A percentile compares a stretch with the other conserved stretches of the same genome.
Conservation (phyloP, 2,329 filamentous ascomycete species). For the Ophiostoma sp. region DNA sequence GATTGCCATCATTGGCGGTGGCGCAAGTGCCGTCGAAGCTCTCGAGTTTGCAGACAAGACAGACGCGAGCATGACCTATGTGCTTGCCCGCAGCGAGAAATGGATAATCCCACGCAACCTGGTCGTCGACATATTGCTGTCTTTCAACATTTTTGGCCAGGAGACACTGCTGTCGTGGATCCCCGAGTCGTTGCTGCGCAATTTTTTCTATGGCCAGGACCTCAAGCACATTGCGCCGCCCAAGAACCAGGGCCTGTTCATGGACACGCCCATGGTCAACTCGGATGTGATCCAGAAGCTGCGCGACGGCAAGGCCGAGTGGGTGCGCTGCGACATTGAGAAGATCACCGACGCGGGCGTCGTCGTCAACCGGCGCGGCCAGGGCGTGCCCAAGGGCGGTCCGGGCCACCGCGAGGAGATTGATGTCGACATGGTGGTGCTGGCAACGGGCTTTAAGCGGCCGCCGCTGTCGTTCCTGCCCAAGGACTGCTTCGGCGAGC, state of each 20-base stretch:
- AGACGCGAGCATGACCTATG: constrained; percentile 61
- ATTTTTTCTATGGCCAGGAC: constrained; percentile 73
- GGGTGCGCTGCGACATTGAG: constrained; percentile 76
- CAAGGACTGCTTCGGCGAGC: constrained; percentile 62
- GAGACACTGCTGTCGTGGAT: constrained; percentile 73
- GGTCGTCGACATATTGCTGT: constrained; percentile 65
- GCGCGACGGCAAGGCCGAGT: constrained; percentile 64
- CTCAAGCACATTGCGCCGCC: constrained; percentile 66
- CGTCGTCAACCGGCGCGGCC: constrained; percentile 62
- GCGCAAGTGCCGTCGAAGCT: constrained; percentile 75
- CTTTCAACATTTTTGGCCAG: constrained; percentile 72
- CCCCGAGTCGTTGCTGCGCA: constrained; percentile 66
- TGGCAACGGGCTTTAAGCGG: constrained; percentile 77
- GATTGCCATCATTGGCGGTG: constrained; percentile 70
- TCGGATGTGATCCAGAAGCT: constrained; percentile 72
- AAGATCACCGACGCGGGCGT: constrained; percentile 60
- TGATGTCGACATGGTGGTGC: constrained; percentile 68
- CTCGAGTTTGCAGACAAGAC: constrained; percentile 69
- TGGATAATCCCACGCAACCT: constrained; percentile 83
- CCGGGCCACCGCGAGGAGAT: constrained; percentile 63
- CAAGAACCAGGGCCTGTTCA: constrained; percentile 71
- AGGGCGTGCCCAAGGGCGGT: constrained; percentile 69
- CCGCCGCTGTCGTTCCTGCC: constrained; percentile 71
- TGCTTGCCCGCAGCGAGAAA: constrained; percentile 73
- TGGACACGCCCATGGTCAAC: constrained; percentile 82